Percentiles rank a stretch among this genome's conserved stretches.
Conservation (phyloP, 2,329 filamentous ascomycete genomes). For the Pestalotiopsis sp. region DNA sequence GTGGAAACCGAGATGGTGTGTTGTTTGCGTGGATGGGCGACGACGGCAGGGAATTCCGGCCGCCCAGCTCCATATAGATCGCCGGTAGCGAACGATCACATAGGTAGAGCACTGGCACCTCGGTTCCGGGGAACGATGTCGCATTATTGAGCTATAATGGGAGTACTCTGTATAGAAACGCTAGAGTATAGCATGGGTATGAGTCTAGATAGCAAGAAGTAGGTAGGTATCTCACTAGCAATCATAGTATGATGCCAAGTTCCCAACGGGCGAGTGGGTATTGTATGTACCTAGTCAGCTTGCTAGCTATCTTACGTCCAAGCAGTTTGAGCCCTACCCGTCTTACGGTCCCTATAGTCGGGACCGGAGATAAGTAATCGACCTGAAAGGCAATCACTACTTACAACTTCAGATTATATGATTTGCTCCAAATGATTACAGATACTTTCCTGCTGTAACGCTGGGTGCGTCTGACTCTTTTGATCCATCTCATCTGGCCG, state of each 20-base stretch:
- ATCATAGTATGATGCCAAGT: not conserved
- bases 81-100: too few relatives aligned
- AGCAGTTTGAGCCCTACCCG: constrained; percentile 4
- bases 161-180: too few relatives aligned
- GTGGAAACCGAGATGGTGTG: not conserved
- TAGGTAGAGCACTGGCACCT: too few relatives aligned
- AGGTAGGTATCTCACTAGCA: not conserved
- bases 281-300: not conserved
- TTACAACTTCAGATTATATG: too few relatives aligned
- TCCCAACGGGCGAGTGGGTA: not conserved
- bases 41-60: not conserved
- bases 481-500: too few relatives aligned
- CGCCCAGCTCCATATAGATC: not conserved
- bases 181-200: too few relatives aligned
- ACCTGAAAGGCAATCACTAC: not conserved
- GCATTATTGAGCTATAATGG: too few relatives aligned
- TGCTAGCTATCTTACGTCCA: not conserved
- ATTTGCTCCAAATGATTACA: too few relatives aligned
- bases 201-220: too few relatives aligned
- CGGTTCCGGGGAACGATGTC: too few relatives aligned
- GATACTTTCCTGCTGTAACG: too few relatives aligned
- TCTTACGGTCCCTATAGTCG: not conserved
- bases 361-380: constrained; percentile 1
- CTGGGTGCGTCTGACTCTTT: too few relatives aligned
- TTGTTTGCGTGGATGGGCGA: not conserved